phyloP scores from a whole-genome alignment of 495 filamentous ascomycete genomes.

The Penicillium lividum region DNA sequence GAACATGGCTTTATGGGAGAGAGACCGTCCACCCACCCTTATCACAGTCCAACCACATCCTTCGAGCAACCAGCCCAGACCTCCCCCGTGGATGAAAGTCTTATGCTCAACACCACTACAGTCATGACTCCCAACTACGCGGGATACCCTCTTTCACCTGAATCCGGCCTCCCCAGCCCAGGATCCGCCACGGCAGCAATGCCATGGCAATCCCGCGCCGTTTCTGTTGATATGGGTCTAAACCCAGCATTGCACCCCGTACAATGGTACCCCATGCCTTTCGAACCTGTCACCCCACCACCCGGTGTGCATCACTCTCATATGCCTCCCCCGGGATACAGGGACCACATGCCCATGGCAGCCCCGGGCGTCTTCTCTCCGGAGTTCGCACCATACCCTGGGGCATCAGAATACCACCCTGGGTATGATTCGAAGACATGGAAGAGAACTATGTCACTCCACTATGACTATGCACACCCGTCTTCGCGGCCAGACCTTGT shows the following conservation, averaged over 20 bases:
- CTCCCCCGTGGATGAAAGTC: slow-evolving; percentile 24
- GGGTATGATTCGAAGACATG: slow-evolving; percentile 34
- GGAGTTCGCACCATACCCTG: slow-evolving; percentile 19
- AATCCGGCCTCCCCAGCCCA: slow-evolving; percentile 29
- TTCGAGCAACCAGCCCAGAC: slow-evolving; percentile 34
- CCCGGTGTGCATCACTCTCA: slow-evolving; percentile 30
- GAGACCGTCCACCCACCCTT: slow-evolving; percentile 16
- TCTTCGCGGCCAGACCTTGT: slow-evolving; percentile 24
- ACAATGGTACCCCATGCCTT: slow-evolving; percentile 39
- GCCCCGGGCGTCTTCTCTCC: slow-evolving; percentile 20
- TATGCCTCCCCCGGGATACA: slow-evolving; percentile 26
- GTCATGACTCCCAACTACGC: slow-evolving; percentile 26
- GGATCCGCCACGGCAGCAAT: slow-evolving; percentile 15
- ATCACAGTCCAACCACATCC: slow-evolving; percentile 24
- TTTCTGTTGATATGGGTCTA: slow-evolving; percentile 29
- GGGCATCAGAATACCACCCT: slow-evolving; percentile 22
- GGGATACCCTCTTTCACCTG: slow-evolving; percentile 30
- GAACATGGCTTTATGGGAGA: slow-evolving; percentile 27
- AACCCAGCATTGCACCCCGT: slow-evolving; percentile 23
- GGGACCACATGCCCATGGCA: slow-evolving; percentile 28
- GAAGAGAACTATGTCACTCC: slow-evolving; percentile 36
- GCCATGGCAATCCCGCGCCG: slow-evolving; percentile 23
- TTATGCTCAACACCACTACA: slow-evolving; percentile 26
- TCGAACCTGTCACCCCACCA: slow-evolving; percentile 33
- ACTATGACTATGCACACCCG: slow-evolving; percentile 29